Evolutionary conservation across 2,329 filamentous ascomycete species (phyloP).

Genomic region (Phialocephala sp.): DNA sequence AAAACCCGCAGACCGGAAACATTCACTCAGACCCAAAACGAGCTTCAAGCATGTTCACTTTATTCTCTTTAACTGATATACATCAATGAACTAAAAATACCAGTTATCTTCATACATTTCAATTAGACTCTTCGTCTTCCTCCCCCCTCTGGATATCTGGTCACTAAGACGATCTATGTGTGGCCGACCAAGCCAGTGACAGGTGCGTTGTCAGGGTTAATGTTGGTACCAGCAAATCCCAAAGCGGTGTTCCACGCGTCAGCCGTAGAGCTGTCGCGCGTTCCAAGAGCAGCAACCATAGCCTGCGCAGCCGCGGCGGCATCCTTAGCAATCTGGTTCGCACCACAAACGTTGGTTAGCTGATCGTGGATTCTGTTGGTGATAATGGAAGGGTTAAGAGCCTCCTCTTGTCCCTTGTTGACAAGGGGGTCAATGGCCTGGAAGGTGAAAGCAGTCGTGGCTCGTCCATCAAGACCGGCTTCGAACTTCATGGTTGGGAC

Average conservation of each 20-base stretch:
- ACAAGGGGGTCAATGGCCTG: constrained; percentile 68
- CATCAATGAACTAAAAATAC: constrained; percentile 1
- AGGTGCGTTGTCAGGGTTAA: constrained; percentile 42
- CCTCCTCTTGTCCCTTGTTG: constrained; percentile 66
- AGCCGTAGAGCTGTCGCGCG: constrained; percentile 54
- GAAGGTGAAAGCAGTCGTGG: constrained; percentile 68
- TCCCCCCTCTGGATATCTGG: background rate
- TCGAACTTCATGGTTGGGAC: constrained; percentile 61
- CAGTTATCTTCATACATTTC: background rate
- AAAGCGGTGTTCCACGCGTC: constrained; percentile 49
- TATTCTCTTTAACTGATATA: constrained; percentile 5
- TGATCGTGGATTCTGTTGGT: constrained; percentile 75
- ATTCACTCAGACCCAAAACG: too few species aligned
- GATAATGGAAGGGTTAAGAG: constrained; percentile 75
- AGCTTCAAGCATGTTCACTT: background rate
- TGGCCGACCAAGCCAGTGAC: constrained; percentile 40
- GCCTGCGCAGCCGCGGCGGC: constrained; percentile 60
- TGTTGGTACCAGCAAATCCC: constrained; percentile 44
- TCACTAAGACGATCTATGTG: constrained; percentile 25
- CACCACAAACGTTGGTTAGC: constrained; percentile 68
- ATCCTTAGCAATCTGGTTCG: constrained; percentile 62
- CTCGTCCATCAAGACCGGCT: constrained; percentile 56
- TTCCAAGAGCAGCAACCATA: constrained; percentile 55
- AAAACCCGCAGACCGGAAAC: too few species aligned
- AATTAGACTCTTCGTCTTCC: too few species aligned